phyloP scores from a whole-genome alignment of 495 filamentous ascomycete species.

The Aspergillus mulundensis region DNA sequence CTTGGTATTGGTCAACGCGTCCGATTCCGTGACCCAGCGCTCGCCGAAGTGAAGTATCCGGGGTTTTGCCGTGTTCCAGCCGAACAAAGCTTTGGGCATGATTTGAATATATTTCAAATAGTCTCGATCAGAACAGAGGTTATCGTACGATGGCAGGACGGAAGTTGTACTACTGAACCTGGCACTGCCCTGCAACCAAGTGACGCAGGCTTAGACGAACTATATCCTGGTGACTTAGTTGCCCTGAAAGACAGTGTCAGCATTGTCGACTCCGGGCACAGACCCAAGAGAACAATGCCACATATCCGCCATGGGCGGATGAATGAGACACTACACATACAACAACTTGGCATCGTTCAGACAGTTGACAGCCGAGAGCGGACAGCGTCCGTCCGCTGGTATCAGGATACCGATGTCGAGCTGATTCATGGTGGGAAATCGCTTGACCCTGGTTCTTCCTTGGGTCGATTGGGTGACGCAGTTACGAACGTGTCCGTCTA shows the following conservation, averaged over 20 bases:
- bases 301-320: neutral
- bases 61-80: slow-evolving; percentile 39
- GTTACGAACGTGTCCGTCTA: slow-evolving; percentile 54
- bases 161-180: slow-evolving; percentile 41
- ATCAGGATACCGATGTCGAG: slow-evolving; percentile 37
- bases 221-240: slow-evolving; percentile 59
- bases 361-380: slow-evolving; percentile 48
- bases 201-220: slow-evolving; percentile 44
- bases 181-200: slow-evolving; percentile 43
- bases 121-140: slow-evolving; percentile 42
- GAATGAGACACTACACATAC: slow-evolving; percentile 6
- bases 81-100: slow-evolving; percentile 51
- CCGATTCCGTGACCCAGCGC: slow-evolving; percentile 47
- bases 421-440: slow-evolving; percentile 29
- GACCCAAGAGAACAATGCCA: neutral
- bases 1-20: slow-evolving; percentile 43
- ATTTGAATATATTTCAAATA: slow-evolving; percentile 54
- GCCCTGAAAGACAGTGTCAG: slow-evolving; percentile 39
- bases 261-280: neutral
- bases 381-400: slow-evolving; percentile 56
- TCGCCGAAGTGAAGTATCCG: slow-evolving; percentile 46
- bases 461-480: slow-evolving; percentile 38
- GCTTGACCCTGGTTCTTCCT: slow-evolving; percentile 27
- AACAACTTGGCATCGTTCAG: slow-evolving; percentile 57
- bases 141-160: slow-evolving; percentile 58